Evolutionary conservation across 306 rosid species (phyloP).

Genomic region (Luffa acutangula): DNA sequence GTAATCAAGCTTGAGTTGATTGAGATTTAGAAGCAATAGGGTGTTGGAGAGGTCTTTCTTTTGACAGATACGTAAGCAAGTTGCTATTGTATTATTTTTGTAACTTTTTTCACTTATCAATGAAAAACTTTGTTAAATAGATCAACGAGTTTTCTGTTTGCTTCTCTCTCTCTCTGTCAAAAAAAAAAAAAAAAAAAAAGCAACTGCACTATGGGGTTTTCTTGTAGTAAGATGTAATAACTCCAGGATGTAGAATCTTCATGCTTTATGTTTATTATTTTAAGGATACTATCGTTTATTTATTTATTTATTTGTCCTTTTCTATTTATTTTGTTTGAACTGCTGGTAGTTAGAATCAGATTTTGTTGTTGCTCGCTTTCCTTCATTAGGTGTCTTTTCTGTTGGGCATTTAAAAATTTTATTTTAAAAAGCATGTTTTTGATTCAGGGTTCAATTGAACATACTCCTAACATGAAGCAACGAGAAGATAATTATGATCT

Average conservation of each 20-base stretch:
- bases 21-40: too few species aligned
- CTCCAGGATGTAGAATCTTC: background rate
- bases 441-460: slow-evolving; percentile 45
- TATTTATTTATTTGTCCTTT: background rate
- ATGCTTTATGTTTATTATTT: background rate
- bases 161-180: too few species aligned
- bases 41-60: too few species aligned
- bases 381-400: background rate
- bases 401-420: background rate
- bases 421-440: slow-evolving; percentile 9
- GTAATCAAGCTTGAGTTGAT: too few species aligned
- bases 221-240: background rate
- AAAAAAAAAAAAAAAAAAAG: background rate
- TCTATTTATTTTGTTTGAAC: background rate
- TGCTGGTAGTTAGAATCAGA: background rate
- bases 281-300: background rate
- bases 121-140: too few species aligned
- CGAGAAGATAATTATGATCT: slow-evolving; percentile 28
- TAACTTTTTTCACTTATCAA: too few species aligned
- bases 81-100: background rate
- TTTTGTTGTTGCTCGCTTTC: background rate
- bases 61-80: too few species aligned
- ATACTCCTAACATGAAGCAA: slow-evolving; percentile 22
- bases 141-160: too few species aligned
- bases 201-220: background rate